Percentiles rank a stretch among this genome's conserved stretches.
These are phyloP conservation scores for Gracilariopsis chorda DNA, from an alignment of 23 red algal species.

Conservation along the genomic window DNA sequence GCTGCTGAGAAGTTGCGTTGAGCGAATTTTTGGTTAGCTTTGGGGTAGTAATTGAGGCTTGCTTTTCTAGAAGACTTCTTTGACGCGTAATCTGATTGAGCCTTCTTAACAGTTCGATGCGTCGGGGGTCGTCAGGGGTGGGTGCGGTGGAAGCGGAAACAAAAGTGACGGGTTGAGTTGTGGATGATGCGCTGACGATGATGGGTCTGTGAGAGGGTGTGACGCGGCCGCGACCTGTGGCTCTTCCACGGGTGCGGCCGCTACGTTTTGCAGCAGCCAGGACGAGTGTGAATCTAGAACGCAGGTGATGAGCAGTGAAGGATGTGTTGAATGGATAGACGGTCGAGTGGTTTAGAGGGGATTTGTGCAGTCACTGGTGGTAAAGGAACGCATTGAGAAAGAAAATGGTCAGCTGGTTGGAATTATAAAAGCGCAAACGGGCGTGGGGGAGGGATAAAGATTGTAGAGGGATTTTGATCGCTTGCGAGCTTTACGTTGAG, in stretches of 20 bases:
- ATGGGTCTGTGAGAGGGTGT: not conserved
- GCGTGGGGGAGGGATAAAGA: no score
- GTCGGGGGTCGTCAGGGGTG: slow-evolving; percentile 11
- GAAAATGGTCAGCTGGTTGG: no score
- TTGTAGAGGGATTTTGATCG: no score
- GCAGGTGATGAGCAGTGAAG: no score
- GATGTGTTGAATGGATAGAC: no score
- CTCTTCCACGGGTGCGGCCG: slow-evolving; percentile 18
- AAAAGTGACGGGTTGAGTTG: not conserved
- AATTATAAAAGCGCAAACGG: no score
- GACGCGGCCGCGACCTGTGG: slow-evolving; percentile 17
- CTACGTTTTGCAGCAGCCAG: slow-evolving; percentile 59
- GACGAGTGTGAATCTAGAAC: no score
- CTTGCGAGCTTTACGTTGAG: no score
- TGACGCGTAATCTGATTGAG: slow-evolving; percentile 43
- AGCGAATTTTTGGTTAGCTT: not conserved
- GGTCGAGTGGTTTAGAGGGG: no score
- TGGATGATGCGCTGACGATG: not conserved
- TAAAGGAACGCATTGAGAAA: no score
- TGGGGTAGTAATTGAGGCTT: not conserved
- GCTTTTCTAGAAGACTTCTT: not conserved
- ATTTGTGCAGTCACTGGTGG: no score
- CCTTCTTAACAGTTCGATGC: slow-evolving; percentile 14
- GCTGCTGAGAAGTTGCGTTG: not conserved
- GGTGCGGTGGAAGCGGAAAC: not conserved